Conservation (phyloP, 75 land plant species). For the Larix kaempferi region DNA sequence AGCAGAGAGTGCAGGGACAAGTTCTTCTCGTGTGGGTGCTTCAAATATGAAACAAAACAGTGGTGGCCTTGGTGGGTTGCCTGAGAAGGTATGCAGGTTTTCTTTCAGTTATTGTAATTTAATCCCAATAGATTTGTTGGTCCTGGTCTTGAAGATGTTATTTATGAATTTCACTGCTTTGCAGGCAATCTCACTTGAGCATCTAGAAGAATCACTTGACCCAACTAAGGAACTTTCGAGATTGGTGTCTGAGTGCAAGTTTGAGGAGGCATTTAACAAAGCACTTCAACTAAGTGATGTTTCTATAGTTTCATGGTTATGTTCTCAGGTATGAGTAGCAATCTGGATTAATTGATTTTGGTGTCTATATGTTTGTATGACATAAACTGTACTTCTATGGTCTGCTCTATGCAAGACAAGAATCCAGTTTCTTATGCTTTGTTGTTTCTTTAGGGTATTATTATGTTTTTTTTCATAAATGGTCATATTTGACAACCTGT, state of each 20-base stretch:
- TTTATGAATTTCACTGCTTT: neutral
- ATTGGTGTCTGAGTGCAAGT: constrained; percentile 76
- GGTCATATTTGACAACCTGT: neutral
- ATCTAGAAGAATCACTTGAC: constrained; percentile 84
- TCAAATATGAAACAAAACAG: constrained; percentile 44
- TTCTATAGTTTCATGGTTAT: constrained; percentile 91
- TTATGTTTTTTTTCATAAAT: neutral
- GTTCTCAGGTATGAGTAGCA: constrained; percentile 73
- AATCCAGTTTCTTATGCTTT: neutral
- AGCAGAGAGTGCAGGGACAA: constrained; percentile 59
- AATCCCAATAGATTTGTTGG: neutral
- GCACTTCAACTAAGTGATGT: constrained; percentile 92
- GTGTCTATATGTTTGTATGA: neutral
- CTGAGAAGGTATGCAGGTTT: constrained; percentile 50
- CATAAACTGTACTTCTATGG: neutral
- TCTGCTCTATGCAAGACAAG: neutral
- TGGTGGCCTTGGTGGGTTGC: constrained; percentile 55
- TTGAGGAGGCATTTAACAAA: constrained; percentile 87
- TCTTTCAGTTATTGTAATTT: neutral
- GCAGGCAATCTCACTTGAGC: constrained; percentile 33
- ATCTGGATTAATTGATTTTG: neutral
- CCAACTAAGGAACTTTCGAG: constrained; percentile 91
- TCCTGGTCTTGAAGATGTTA: neutral
- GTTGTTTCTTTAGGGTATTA: neutral
- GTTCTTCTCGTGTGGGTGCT: constrained; percentile 25